These are phyloP conservation scores for Russula dissimulans DNA, from an alignment of 768 basidiomycete species.

Conservation along the genomic window DNA sequence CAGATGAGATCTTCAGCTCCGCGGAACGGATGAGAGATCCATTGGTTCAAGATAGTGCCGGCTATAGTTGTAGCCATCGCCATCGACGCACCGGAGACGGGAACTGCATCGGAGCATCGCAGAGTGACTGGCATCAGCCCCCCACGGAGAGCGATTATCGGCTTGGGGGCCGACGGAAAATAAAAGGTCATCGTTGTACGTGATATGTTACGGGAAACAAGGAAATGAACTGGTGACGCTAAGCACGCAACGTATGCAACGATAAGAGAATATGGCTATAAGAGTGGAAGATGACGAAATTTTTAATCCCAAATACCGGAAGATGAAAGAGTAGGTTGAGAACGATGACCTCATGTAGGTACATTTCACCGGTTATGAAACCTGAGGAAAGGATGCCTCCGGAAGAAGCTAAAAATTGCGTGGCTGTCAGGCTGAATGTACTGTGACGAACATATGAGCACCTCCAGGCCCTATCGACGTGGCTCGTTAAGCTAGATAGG, in stretches of 20 bases:
- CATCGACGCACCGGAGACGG: not conserved
- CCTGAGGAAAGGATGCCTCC: not conserved
- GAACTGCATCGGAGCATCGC: not conserved
- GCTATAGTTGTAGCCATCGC: not conserved
- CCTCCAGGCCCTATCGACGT: conserved; percentile 10
- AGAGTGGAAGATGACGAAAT: not conserved
- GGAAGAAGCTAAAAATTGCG: conserved; percentile 10
- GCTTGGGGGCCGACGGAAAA: not conserved
- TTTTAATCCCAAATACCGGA: not conserved
- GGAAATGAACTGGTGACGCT: not conserved
- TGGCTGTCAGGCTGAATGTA: not conserved
- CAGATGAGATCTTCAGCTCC: conserved; percentile 3
- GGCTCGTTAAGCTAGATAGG: conserved; percentile 8
- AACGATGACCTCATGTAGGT: conserved; percentile 12
- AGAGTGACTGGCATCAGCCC: not conserved
- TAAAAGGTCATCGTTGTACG: not conserved
- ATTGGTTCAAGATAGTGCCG: not conserved
- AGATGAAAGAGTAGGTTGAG: conserved; percentile 1
- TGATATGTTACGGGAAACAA: not conserved
- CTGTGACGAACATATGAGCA: conserved; percentile 3
- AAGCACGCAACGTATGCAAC: not conserved
- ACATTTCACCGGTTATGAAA: conserved; percentile 1
- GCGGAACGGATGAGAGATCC: not conserved
- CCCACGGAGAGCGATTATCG: conserved; percentile 3
- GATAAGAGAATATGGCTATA: conserved; percentile 5